These are phyloP conservation scores for Ganoderma lingzhi DNA, from an alignment of 1,284 basidiomycete genomes.

Conservation along the genomic window DNA sequence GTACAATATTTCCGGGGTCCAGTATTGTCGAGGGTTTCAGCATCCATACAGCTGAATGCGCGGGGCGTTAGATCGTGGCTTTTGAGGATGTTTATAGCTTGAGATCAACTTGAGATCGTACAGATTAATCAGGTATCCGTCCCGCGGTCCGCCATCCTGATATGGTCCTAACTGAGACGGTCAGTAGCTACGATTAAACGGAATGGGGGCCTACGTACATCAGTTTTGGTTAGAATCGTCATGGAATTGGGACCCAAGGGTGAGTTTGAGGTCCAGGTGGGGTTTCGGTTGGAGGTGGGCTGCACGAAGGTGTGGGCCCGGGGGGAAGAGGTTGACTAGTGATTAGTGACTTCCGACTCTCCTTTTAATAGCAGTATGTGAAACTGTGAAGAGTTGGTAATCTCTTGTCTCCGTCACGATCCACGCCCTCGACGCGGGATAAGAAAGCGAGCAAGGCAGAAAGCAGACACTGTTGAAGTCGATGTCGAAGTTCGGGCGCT, in stretches of 20 bases:
- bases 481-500: neutral
- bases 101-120: too few species aligned
- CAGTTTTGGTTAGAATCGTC: neutral
- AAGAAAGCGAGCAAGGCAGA: neutral
- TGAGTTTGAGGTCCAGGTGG: neutral
- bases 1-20: too few species aligned
- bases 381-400: neutral
- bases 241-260: neutral
- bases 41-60: too few species aligned
- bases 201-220: too few species aligned
- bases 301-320: neutral
- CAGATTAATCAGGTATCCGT: neutral
- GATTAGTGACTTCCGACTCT: neutral
- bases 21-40: too few species aligned
- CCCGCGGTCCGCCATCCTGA: too few species aligned
- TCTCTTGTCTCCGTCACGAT: constrained; percentile 1
- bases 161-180: neutral
- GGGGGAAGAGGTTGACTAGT: too few species aligned
- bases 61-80: too few species aligned
- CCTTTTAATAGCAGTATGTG: neutral
- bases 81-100: too few species aligned
- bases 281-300: neutral
- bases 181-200: neutral
- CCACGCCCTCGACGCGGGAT: neutral
- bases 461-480: neutral